Conservation (phyloP, 495 filamentous ascomycete species). For the Aspergillus saccharolyticus region DNA sequence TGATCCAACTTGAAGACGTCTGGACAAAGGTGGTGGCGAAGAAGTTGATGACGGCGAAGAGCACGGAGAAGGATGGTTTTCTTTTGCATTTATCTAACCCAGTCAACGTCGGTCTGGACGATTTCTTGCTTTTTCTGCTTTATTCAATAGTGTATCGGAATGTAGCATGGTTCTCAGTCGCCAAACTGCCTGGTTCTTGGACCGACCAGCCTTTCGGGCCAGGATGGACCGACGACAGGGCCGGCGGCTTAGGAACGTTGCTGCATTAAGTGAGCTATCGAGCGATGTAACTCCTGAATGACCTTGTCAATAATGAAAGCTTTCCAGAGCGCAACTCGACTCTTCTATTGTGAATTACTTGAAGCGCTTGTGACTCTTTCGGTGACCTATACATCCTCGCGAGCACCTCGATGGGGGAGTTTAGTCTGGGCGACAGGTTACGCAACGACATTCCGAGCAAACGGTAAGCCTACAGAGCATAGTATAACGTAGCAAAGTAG, state of each 20-base stretch:
- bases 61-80: background rate
- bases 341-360: too few relatives aligned
- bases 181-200: background rate
- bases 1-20: background rate
- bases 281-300: too few relatives aligned
- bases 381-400: too few relatives aligned
- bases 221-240: conserved; percentile 1
- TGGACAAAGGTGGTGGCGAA: background rate
- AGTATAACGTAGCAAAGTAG: too few relatives aligned
- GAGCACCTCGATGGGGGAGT: too few relatives aligned
- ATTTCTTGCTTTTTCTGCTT: background rate
- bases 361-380: too few relatives aligned
- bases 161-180: background rate
- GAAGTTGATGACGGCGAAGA: too few relatives aligned
- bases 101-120: background rate
- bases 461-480: too few relatives aligned
- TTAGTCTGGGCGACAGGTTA: too few relatives aligned
- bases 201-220: background rate
- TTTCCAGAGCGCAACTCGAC: too few relatives aligned
- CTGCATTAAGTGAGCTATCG: background rate
- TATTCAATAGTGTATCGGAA: background rate
- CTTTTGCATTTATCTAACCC: background rate
- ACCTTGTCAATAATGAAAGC: too few relatives aligned
- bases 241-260: background rate
- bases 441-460: too few relatives aligned